Percentiles rank a stretch among this genome's conserved stretches.
These are phyloP conservation scores for Helotiales sp. DNA, from an alignment of 2,329 filamentous ascomycete genomes.

Conservation along the genomic window DNA sequence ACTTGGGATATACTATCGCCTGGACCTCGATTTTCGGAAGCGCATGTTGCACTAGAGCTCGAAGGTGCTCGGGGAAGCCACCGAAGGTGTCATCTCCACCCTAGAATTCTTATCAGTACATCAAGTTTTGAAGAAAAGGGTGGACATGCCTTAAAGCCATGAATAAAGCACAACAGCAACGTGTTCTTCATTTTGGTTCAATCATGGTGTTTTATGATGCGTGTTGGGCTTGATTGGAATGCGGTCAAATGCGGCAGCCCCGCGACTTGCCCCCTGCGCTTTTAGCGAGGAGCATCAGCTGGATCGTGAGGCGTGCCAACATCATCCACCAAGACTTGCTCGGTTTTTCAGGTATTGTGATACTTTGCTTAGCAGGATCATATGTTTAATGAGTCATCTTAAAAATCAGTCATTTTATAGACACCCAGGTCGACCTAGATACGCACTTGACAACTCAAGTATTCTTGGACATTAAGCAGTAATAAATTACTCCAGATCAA, in stretches of 20 bases:
- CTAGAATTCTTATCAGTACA: slow-evolving; percentile 39
- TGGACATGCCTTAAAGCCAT: slow-evolving; percentile 73
- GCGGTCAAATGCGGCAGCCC: neutral
- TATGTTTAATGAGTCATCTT: too few species aligned
- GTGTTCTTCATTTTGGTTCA: slow-evolving; percentile 68
- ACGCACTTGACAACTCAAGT: too few species aligned
- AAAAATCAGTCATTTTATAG: too few species aligned
- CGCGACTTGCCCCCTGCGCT: too few species aligned
- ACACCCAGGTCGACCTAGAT: too few species aligned
- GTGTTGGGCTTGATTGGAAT: neutral
- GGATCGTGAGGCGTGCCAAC: too few species aligned
- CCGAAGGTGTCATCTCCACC: slow-evolving; percentile 79
- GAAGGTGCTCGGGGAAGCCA: slow-evolving; percentile 71
- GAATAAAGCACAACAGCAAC: slow-evolving; percentile 78
- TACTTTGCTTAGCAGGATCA: too few species aligned
- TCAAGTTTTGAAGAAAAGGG: neutral
- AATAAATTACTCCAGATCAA: too few species aligned
- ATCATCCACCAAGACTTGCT: too few species aligned
- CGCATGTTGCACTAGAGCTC: slow-evolving; percentile 60
- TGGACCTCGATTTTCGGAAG: slow-evolving; percentile 70
- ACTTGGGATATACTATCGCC: slow-evolving; percentile 74
- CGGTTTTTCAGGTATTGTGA: too few species aligned
- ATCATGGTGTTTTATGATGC: slow-evolving; percentile 7
- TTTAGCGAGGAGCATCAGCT: too few species aligned
- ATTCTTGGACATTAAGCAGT: too few species aligned